phyloP scores from a whole-genome alignment of 2,329 filamentous ascomycete genomes.

The Ascochyta fabae region DNA sequence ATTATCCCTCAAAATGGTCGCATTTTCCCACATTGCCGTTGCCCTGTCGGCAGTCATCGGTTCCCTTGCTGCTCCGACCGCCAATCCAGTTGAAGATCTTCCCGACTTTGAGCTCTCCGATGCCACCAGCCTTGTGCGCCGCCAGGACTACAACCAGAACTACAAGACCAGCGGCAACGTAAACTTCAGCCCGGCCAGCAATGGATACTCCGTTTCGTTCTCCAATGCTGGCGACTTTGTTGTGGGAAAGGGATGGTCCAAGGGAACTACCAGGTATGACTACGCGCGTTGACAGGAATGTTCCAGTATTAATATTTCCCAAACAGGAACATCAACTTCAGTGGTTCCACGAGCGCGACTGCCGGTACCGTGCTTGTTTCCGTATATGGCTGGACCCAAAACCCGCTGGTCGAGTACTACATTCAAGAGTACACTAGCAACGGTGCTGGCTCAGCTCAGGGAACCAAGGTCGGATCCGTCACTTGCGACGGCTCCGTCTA shows the following conservation, averaged over 20 bases:
- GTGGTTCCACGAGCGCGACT: conserved; percentile 31
- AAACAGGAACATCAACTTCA: conserved; percentile 36
- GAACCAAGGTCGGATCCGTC: conserved; percentile 35
- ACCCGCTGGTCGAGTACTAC: conserved; percentile 58
- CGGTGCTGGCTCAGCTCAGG: conserved; percentile 45
- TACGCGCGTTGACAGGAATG: background rate
- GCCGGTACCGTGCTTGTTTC: conserved; percentile 39
- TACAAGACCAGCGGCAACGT: conserved; percentile 43
- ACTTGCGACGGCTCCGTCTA: conserved; percentile 40
- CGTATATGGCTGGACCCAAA: conserved; percentile 63
- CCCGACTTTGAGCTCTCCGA: conserved; percentile 39
- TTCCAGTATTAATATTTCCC: no score
- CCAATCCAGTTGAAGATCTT: conserved; percentile 25
- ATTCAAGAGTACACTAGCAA: conserved; percentile 57
- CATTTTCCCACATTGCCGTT: conserved; percentile 31
- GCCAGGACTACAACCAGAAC: conserved; percentile 46
- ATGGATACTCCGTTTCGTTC: conserved; percentile 39
- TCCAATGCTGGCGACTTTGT: conserved; percentile 41
- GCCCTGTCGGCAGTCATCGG: conserved; percentile 29
- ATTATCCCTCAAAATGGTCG: conserved; percentile 30
- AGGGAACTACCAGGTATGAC: conserved; percentile 33
- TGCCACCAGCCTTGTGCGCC: conserved; percentile 23
- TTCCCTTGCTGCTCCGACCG: conserved; percentile 32
- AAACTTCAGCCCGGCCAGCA: conserved; percentile 35
- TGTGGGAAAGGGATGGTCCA: conserved; percentile 43